Conservation (phyloP, 257 asterid genomes). For the Datura wrightii region DNA sequence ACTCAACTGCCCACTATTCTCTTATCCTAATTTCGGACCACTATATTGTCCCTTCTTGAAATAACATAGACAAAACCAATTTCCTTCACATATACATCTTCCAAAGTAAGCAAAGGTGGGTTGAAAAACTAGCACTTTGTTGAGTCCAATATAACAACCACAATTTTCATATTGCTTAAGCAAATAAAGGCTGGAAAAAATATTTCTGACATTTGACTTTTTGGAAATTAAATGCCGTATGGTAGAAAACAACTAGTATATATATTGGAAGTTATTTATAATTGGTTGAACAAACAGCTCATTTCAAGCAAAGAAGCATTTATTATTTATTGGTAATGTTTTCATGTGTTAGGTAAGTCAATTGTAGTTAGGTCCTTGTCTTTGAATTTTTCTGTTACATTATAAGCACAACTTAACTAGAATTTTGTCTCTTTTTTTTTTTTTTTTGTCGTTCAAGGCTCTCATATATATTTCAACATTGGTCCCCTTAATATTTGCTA, state of each 20-base stretch:
- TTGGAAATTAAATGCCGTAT: neutral
- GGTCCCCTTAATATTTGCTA: neutral
- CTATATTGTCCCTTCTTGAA: neutral
- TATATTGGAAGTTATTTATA: neutral
- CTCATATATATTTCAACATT: neutral
- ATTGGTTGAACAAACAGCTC: constrained; percentile 16
- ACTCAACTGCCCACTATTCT: too few relatives aligned
- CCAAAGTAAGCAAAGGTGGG: neutral
- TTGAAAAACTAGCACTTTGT: neutral
- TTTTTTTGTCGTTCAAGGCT: neutral
- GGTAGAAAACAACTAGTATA: constrained; percentile 11
- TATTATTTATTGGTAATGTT: constrained; percentile 4
- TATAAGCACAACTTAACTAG: constrained; percentile 25
- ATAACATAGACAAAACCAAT: neutral
- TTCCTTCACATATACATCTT: neutral
- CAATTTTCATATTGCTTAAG: constrained; percentile 21
- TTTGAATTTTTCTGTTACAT: constrained; percentile 35
- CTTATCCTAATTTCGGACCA: neutral
- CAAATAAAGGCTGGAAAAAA: constrained; percentile 13
- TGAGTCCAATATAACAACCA: neutral
- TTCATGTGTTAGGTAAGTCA: constrained; percentile 34
- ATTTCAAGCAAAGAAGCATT: constrained; percentile 13
- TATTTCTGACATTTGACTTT: neutral
- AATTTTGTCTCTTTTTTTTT: neutral
- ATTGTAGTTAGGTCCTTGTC: constrained; percentile 36